Percentiles rank a stretch among this genome's conserved stretches.
Conservation (phyloP, 768 basidiomycete genomes). For the Pleurotus platypus region DNA sequence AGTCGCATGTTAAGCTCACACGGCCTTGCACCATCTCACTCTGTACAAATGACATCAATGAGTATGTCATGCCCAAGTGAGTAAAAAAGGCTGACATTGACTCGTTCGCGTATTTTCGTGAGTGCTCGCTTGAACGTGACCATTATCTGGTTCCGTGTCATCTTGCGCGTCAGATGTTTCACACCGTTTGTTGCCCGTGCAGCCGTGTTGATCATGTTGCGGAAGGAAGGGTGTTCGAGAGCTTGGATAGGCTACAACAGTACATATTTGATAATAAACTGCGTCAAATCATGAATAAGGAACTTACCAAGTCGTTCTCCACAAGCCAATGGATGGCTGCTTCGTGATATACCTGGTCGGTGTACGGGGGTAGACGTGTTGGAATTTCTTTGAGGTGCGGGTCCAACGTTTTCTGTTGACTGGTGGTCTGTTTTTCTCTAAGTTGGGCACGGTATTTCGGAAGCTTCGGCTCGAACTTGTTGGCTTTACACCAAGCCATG, state of each 20-base stretch:
- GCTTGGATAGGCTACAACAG: slow-evolving; percentile 24
- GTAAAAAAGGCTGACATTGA: neutral
- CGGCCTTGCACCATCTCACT: slow-evolving; percentile 4
- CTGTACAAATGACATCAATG: neutral
- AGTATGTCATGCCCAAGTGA: neutral
- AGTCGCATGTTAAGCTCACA: slow-evolving; percentile 32
- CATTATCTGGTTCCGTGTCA: slow-evolving; percentile 23
- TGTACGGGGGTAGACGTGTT: no score
- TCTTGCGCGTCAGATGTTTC: slow-evolving; percentile 26
- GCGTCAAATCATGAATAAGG: no score
- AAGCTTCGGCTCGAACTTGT: no score
- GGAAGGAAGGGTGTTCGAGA: slow-evolving; percentile 31
- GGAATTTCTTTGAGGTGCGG: no score
- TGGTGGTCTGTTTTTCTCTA: no score
- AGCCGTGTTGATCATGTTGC: slow-evolving; percentile 33
- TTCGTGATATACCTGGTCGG: no score
- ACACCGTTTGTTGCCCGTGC: slow-evolving; percentile 32
- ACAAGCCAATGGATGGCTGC: no score
- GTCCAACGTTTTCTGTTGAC: no score
- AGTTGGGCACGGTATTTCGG: no score
- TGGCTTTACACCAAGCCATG: no score
- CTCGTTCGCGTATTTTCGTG: neutral
- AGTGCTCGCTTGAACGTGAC: slow-evolving; percentile 18
- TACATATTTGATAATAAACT: no score
- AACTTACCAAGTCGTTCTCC: no score